Base-by-base conservation (phyloP, 2,329 filamentous ascomycete species). In the Aaosphaeria arxii region DNA sequence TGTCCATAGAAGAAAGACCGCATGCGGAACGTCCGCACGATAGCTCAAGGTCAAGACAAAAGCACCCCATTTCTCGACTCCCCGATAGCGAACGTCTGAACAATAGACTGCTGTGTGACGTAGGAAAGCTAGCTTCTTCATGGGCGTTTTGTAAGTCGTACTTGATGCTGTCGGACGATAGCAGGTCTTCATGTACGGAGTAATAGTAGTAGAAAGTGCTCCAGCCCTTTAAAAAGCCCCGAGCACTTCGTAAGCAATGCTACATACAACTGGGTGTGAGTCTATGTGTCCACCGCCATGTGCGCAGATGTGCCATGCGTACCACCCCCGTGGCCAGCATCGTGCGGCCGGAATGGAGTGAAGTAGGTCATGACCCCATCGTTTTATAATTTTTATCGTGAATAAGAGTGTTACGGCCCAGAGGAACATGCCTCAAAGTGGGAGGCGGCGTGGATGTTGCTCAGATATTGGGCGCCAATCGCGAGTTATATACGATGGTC, bases 401-500 rank as follows among this genome's bases (percentile, higher is more conserved):
- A 24, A 24, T 24, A 24, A 24, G 45, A 38, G 54, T 45, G 47
- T 53, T 54, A 62, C 61, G 55, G 62, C 31, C 55, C 57, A 61
- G 58, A 59, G 62, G 62, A 62, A 55, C 54, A 29, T 52, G 49
- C 49, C 48, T 52, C 57, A 51, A 50, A 50, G 47, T 48, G 48
- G 46, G 50, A 50, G 45, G 52, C 55, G 54, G 48, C 42, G 49
- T 40, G 46, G 44, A 48, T 47, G 45, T 40, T 49, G 36, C 47
- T 55, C 50, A 55, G 51, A 63, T 58, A 59, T 65, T 63, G 58
- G 62, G 56, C 56, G 48, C 52, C 56, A 54, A 59, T 57, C 53
- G 47, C 47, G 41, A 52, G 49, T 58, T 61, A 64, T 63, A 63
- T 61, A 58, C 59, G 40, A 48, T 24, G 17, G 17, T 51, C 58